Conservation (phyloP, 805 yeast genomes). For the Cyberlindnera xishuangbannaensis region DNA sequence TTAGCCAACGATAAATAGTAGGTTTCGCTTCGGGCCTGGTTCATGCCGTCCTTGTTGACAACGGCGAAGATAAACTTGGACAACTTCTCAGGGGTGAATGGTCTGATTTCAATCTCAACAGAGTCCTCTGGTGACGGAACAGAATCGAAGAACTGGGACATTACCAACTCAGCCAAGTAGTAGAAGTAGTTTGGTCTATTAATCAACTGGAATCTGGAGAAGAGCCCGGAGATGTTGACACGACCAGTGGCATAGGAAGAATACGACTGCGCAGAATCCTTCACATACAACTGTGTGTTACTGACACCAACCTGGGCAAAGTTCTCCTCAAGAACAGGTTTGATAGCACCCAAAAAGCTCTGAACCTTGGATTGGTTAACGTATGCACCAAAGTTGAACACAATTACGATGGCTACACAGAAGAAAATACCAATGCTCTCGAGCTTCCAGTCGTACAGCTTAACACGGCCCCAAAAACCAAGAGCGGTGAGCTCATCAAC, state of each 20-base stretch:
- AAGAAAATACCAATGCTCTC: conserved; percentile 55
- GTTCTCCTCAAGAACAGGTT: conserved; percentile 52
- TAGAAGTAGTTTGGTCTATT: conserved; percentile 78
- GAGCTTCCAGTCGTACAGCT: conserved; percentile 66
- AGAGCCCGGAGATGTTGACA: conserved; percentile 59
- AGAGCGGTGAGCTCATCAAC: conserved; percentile 52
- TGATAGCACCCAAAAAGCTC: conserved; percentile 43
- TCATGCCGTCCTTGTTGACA: conserved; percentile 82
- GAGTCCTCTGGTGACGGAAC: conserved; percentile 52
- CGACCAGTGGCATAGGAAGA: conserved; percentile 86
- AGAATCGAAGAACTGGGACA: conserved; percentile 53
- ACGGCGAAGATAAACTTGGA: conserved; percentile 70
- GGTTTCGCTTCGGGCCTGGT: conserved; percentile 63
- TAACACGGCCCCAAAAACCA: conserved; percentile 54
- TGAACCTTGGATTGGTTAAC: conserved; percentile 54
- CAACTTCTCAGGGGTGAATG: conserved; percentile 33
- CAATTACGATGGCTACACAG: conserved; percentile 40
- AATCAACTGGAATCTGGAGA: conserved; percentile 55
- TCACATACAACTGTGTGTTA: conserved; percentile 39
- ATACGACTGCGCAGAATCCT: conserved; percentile 54
- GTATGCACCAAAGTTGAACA: conserved; percentile 54
- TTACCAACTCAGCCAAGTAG: conserved; percentile 54
- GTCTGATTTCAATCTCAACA: conserved; percentile 55
- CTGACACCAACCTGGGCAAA: conserved; percentile 74
- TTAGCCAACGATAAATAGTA: conserved; percentile 82